Evolutionary conservation across 164 flowering plant species (phyloP), one percentile per base, ranked within the genome.

Genomic region (Amborella trichopoda): DNA sequence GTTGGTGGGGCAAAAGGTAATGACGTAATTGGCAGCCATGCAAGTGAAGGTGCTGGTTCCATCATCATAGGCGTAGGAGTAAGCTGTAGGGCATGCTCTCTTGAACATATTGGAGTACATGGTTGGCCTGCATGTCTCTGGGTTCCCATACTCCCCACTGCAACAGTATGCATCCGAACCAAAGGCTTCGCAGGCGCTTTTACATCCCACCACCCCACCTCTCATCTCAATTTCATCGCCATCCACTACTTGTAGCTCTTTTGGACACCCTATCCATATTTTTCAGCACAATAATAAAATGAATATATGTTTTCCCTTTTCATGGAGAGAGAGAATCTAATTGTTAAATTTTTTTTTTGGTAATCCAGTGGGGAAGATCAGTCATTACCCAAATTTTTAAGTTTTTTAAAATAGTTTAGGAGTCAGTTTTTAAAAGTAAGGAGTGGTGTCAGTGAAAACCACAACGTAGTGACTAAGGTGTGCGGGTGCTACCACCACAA

Each of bases 61-160:
- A 47, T 85, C 91, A 46, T 85, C 95, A 51, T 82, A 82, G 26
- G 95, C 95, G 54, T 84, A 85, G 65, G 91, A 79, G 45, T 85
- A 85, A 9, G 95, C 59, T 28, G 81, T 63, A 6, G 95, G 95
- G 50, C 95, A 85, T 1, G 75, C 81, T 25, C 64, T 48, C 59
- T 81, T 85, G 42, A 85, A 85, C 41, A 55, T 70, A 54, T 40
- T 13, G 6, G 95, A 80, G 48, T 69, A 85, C 17, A 27, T 43
- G 16, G 86, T 66, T 0, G 95, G 86, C 6, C 13, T 24, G 54
- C 95, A 82, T 44, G 77, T 75, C 41, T 78, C 74, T 0, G 95
- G 93, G 41, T 77, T 78, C 18, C 59, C 42, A 49, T 58, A 78
- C 12, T 56, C 76, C 16, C 62, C 89, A 16, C 80, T 86, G 36